phyloP scores from a whole-genome alignment of 352 stramenopile species.

The Pythium aquatile region DNA sequence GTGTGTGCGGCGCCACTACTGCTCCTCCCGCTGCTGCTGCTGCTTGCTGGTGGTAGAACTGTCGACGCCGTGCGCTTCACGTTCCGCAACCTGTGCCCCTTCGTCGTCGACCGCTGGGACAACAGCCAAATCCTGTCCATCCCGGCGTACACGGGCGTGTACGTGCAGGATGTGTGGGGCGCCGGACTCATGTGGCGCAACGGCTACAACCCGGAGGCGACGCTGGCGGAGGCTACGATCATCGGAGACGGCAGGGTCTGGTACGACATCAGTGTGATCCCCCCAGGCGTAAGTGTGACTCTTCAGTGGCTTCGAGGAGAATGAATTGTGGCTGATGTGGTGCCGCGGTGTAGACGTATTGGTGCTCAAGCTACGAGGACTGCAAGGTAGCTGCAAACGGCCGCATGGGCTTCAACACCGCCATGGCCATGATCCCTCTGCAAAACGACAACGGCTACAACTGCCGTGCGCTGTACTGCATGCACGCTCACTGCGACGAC shows the following conservation, averaged over 20 bases:
- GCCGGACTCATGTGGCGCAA: conserved; percentile 35
- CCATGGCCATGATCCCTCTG: conserved; percentile 32
- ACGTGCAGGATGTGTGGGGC: conserved; percentile 14
- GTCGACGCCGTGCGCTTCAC: conserved; percentile 23
- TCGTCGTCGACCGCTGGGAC: conserved; percentile 33
- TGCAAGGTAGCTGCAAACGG: conserved; percentile 22
- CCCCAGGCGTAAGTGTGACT: conserved; percentile 24
- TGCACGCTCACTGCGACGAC: conserved; percentile 25
- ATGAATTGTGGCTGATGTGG: not conserved
- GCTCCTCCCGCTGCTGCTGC: not conserved
- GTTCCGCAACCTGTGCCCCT: conserved; percentile 33
- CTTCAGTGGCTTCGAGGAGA: not conserved
- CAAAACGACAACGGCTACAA: conserved; percentile 26
- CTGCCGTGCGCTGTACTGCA: conserved; percentile 36
- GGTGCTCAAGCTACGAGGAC: conserved; percentile 30
- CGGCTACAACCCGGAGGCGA: conserved; percentile 33
- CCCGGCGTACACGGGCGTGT: conserved; percentile 7
- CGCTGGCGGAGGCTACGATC: conserved; percentile 28
- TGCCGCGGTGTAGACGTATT: conserved; percentile 16
- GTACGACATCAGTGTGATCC: conserved; percentile 38
- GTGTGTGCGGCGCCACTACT: not conserved
- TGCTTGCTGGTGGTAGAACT: not conserved
- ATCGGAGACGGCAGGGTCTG: conserved; percentile 24
- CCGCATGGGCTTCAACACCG: conserved; percentile 43
- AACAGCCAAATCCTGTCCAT: conserved; percentile 29